phyloP scores from a whole-genome alignment of 2,329 filamentous ascomycete species.

The Aspergillus sergii region DNA sequence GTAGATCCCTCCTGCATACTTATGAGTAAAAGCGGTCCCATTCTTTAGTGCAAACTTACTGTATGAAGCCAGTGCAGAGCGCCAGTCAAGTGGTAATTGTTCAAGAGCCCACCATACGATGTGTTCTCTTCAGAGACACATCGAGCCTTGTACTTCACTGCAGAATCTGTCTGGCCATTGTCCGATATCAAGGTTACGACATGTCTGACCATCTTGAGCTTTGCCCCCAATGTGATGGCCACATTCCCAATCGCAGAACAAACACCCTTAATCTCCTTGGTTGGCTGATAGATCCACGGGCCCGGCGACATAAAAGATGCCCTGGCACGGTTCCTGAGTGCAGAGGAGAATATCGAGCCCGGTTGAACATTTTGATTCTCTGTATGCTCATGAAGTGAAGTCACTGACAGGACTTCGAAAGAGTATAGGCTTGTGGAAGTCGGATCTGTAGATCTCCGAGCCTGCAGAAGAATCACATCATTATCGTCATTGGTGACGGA shows the following conservation, averaged over 20 bases:
- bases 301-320: conserved; percentile 35
- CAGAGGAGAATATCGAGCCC: conserved; percentile 33
- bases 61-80: conserved; percentile 35
- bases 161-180: background rate
- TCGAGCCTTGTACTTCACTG: conserved; percentile 10
- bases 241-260: conserved; percentile 27
- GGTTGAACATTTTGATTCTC: conserved; percentile 20
- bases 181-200: conserved; percentile 17
- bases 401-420: conserved; percentile 30
- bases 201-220: conserved; percentile 31
- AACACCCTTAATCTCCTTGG: background rate
- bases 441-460: conserved; percentile 17
- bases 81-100: conserved; percentile 28
- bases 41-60: conserved; percentile 25
- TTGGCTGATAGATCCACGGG: conserved; percentile 30
- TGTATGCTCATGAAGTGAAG: conserved; percentile 18
- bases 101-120: conserved; percentile 10
- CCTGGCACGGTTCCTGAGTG: conserved; percentile 28
- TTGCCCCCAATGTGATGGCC: conserved; percentile 32
- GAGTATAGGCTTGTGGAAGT: conserved; percentile 17
- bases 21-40: background rate
- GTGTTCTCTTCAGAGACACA: conserved; percentile 19
- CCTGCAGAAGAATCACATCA: conserved; percentile 37
- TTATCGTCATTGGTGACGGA: conserved; percentile 43
- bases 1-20: conserved; percentile 23